These are phyloP conservation scores for Agaricales sp. DNA, from an alignment of 1,284 basidiomycete species.

Conservation along the genomic window DNA sequence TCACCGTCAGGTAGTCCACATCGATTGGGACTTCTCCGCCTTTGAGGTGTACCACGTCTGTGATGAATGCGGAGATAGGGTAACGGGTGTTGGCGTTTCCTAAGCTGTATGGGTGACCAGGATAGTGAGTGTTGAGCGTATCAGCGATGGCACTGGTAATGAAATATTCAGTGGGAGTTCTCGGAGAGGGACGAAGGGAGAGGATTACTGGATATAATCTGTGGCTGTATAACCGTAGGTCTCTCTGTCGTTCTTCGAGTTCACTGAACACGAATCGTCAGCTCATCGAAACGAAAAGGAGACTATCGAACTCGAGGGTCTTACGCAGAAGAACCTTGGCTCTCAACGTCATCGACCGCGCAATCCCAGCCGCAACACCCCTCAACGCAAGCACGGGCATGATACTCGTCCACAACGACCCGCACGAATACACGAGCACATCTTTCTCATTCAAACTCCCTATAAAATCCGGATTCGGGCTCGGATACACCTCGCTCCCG, in stretches of 20 bases:
- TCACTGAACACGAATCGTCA: slow-evolving; percentile 44
- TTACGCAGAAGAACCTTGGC: slow-evolving; percentile 80
- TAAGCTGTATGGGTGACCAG: slow-evolving; percentile 37
- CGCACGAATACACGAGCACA: slow-evolving; percentile 84
- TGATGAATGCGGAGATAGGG: slow-evolving; percentile 67
- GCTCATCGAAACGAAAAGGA: slow-evolving; percentile 2
- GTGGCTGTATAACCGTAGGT: slow-evolving; percentile 77
- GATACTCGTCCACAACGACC: slow-evolving; percentile 91
- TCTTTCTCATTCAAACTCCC: slow-evolving; percentile 53
- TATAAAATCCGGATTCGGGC: slow-evolving; percentile 78
- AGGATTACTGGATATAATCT: slow-evolving; percentile 69
- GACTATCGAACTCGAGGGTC: slow-evolving; percentile 15
- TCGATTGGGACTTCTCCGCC: slow-evolving; percentile 57
- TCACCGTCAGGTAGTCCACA: slow-evolving; percentile 45
- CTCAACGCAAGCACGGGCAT: slow-evolving; percentile 85
- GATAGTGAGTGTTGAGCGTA: slow-evolving; percentile 60
- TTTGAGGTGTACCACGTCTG: slow-evolving; percentile 75
- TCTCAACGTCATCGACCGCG: slow-evolving; percentile 58
- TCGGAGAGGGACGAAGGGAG: slow-evolving; percentile 5
- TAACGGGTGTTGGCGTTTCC: slow-evolving; percentile 52
- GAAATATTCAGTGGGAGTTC: slow-evolving; percentile 9
- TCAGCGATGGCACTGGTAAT: slow-evolving; percentile 50
- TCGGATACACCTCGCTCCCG: slow-evolving; percentile 83
- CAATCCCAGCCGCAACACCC: slow-evolving; percentile 75
- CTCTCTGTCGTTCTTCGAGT: slow-evolving; percentile 85